Percentiles rank a stretch among this genome's conserved stretches.
phyloP scores from a whole-genome alignment of 2,329 filamentous ascomycete species.

The Lachnellula willkommii region DNA sequence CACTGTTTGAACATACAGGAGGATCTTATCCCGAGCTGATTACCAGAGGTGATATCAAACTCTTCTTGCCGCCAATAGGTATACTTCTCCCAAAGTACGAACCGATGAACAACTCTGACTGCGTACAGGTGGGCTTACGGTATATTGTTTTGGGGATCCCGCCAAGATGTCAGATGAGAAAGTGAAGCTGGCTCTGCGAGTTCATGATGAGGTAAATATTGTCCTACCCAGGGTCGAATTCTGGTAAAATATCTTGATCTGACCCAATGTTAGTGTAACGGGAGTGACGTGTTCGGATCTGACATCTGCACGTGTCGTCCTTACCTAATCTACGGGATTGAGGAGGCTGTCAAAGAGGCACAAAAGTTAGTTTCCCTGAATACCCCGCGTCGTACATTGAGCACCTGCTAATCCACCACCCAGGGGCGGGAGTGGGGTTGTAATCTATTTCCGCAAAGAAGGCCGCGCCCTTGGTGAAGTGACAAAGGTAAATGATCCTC shows the following conservation, averaged over 20 bases:
- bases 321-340: constrained; percentile 93
- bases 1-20: constrained; percentile 90
- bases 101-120: constrained; percentile 7
- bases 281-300: constrained; percentile 93
- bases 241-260: constrained; percentile 14
- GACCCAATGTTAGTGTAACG: constrained; percentile 63
- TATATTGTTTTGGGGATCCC: constrained; percentile 95
- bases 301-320: constrained; percentile 97
- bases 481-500: constrained; percentile 27
- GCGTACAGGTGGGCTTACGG: constrained; percentile 63
- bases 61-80: constrained; percentile 92
- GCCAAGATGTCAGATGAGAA: constrained; percentile 88
- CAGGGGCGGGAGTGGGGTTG: constrained; percentile 77
- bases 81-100: constrained; percentile 79
- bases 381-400: background rate
- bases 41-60: constrained; percentile 87
- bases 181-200: constrained; percentile 72
- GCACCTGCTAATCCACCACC: constrained; percentile 3
- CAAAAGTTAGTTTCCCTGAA: constrained; percentile 50
- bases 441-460: constrained; percentile 99
- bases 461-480: constrained; percentile 92
- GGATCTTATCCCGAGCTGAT: constrained; percentile 96
- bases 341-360: constrained; percentile 95
- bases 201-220: constrained; percentile 57
- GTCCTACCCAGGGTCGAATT: background rate